Base-by-base conservation (phyloP, 805 yeast species). In the Hanseniaspora clermontiae region DNA sequence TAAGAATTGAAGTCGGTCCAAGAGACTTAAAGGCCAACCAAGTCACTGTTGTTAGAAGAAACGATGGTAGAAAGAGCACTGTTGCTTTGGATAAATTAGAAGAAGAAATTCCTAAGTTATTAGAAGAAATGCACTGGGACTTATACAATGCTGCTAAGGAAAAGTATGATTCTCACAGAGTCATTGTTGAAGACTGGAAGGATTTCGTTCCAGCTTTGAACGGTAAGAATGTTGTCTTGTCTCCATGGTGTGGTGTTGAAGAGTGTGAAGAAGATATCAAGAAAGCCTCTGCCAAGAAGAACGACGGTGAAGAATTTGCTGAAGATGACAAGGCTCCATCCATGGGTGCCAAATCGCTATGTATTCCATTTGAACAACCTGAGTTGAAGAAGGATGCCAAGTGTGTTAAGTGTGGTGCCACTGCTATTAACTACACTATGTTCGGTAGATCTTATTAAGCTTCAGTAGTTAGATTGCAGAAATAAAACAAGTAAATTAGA, bases 291-390 rank as follows among this genome's bases (percentile, higher is more conserved):
- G 77, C 81, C 45, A 82, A 77, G 71, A 80, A 83, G 67, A 85
- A 84, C 68, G 83, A 81, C 64, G 85, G 88, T 62, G 91, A 84
- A 60, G 95, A 86, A 62, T 87, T 81, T 63, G 96, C 86, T 70
- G 84, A 77, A 50, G 99, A 93, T 68, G 97, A 93, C 67, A 85
- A 87, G 71, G 88, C 98, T 27, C 99, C 99, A 68, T 82, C 95
- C 53, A 93, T 93, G 99, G 99, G 99, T 68, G 99, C 99, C 62
- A 93, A 93, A 77, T 85, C 96, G 20, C 78, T 93, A 72, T 93
- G 99, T 80, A 90, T 90, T 70, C 98, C 98, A 62, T 83, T 82
- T 67, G 85, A 87, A 42, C 97, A 91, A 76, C 96, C 96, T 59
- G 80, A 74, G 65, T 78, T 91, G 71, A 80, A 80, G 69, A 74